phyloP scores from a whole-genome alignment of 1,139 yeast species.

The Candida frijolesensis region DNA sequence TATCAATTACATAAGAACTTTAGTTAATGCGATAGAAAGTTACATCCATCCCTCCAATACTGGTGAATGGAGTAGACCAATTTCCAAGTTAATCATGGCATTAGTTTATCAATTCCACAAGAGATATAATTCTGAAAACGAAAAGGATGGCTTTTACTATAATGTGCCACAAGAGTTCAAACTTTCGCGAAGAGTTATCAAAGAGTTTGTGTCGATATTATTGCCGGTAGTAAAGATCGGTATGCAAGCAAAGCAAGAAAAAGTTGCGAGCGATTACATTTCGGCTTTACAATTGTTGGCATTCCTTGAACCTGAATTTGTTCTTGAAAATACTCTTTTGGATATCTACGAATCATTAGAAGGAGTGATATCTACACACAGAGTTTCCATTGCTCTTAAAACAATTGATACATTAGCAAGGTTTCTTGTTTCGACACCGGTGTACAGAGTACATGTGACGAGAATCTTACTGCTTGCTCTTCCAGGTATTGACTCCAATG shows the following conservation, averaged over 20 bases:
- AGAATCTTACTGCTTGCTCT: slow-evolving; percentile 69
- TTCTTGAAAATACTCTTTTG: slow-evolving; percentile 65
- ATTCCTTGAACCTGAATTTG: slow-evolving; percentile 58
- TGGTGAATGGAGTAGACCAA: slow-evolving; percentile 80
- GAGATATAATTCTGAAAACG: slow-evolving; percentile 52
- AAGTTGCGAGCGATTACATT: slow-evolving; percentile 61
- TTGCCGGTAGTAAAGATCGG: slow-evolving; percentile 68
- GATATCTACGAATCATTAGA: slow-evolving; percentile 86
- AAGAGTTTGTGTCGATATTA: slow-evolving; percentile 56
- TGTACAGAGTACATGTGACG: slow-evolving; percentile 77
- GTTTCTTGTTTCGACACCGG: slow-evolving; percentile 63
- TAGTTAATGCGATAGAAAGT: slow-evolving; percentile 75
- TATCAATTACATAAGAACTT: slow-evolving; percentile 53
- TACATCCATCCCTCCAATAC: slow-evolving; percentile 89
- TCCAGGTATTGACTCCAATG: slow-evolving; percentile 90
- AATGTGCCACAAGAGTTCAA: slow-evolving; percentile 50
- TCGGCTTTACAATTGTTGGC: slow-evolving; percentile 66
- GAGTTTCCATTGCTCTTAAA: slow-evolving; percentile 74
- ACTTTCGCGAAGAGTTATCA: slow-evolving; percentile 43
- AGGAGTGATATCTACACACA: slow-evolving; percentile 79
- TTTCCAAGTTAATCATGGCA: slow-evolving; percentile 64
- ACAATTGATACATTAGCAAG: slow-evolving; percentile 68
- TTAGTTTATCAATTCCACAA: slow-evolving; percentile 61
- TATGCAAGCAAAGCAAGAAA: slow-evolving; percentile 71
- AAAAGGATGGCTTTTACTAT: slow-evolving; percentile 40